Base-by-base conservation (phyloP, 2,329 filamentous ascomycete genomes). In the Fusarium oxysporum region DNA sequence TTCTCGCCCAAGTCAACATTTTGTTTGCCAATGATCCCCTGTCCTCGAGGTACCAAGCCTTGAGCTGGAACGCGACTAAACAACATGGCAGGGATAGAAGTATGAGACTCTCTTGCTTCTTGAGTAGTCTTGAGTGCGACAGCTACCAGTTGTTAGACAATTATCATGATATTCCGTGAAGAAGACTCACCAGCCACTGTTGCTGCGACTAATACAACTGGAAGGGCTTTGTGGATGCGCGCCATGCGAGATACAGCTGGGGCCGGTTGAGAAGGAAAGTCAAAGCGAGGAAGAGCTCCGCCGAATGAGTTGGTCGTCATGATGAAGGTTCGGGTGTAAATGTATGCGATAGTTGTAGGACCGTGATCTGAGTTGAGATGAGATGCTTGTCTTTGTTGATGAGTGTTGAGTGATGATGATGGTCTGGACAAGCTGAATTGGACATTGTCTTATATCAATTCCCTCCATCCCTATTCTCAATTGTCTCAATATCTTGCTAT, bases 271-370 rank as follows among this genome's bases (percentile, higher is more conserved):
- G 67, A 19, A 1, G 71, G 72, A 19, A 74, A 74, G n/a, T 74
- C 72, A 25, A 74, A 74, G 45, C 60, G 72, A 64, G 72, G 72
- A 30, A 74, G 72, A 55, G 72, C 68, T 60, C 71, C 68, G 50
- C 72, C 72, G 47, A 74, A 74, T 21, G 72, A 74, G 61, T 74
- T 74, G 58, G 72, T 74, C 4, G 72, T 74, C 72, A 74, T 74
- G 58, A 23, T 65, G 51, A 30, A 51, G 44, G 3, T 38, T 50
- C 40, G 50, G 8, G 11, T 41, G 17, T 12, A 44, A 19, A 13
- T 41, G 14, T 60, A 7, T 30, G 9, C 40, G 62, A 21, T 21
- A 28, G 13, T 13, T 32, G 28, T 25, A 25, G 23, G 23, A 25
- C 23, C 23, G 23, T 25, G 23, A 25, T 25, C 23, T 25, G 28